These are phyloP conservation scores for Wallemia hederae DNA, from an alignment of 1,284 basidiomycete genomes.

Conservation along the genomic window DNA sequence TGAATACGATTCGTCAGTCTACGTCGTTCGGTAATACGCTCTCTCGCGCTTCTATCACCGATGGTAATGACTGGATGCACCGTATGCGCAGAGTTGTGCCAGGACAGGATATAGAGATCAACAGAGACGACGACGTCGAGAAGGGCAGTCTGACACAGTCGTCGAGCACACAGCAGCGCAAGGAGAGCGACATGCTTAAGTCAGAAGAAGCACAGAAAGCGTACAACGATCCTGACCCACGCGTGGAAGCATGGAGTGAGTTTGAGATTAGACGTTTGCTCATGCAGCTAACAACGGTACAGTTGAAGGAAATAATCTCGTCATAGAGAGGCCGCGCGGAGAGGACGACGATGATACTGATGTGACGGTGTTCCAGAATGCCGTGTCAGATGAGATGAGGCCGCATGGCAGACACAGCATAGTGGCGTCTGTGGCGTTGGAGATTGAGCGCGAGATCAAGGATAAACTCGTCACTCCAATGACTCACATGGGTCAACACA, in stretches of 20 bases:
- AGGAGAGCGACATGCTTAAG: slow-evolving; percentile 5
- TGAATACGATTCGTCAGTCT: slow-evolving; percentile 61
- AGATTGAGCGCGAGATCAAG: neutral
- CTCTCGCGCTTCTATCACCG: slow-evolving; percentile 1
- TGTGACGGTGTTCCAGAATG: neutral
- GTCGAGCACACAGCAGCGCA: slow-evolving; percentile 4
- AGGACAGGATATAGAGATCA: slow-evolving; percentile 48
- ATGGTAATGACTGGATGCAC: slow-evolving; percentile 1
- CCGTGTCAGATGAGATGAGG: neutral
- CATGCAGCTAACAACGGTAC: slow-evolving; percentile 18
- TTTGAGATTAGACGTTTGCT: slow-evolving; percentile 1
- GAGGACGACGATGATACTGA: neutral
- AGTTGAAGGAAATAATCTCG: slow-evolving; percentile 29
- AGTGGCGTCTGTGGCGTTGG: neutral
- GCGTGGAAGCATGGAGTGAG: slow-evolving; percentile 8
- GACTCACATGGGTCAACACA: neutral
- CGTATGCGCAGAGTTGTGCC: slow-evolving; percentile 32
- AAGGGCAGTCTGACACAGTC: slow-evolving; percentile 1
- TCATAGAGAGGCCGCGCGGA: slow-evolving; percentile 29
- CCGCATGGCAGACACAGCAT: neutral
- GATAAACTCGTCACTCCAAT: neutral
- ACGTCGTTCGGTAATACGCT: slow-evolving; percentile 28
- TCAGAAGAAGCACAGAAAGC: slow-evolving; percentile 1
- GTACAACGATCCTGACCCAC: neutral
- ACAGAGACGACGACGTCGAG: slow-evolving; percentile 27